A percentile compares a stretch with the other conserved stretches of the same genome.
These are phyloP conservation scores for Geranium incanum DNA, from an alignment of 441 rosid species.

Conservation along the genomic window DNA sequence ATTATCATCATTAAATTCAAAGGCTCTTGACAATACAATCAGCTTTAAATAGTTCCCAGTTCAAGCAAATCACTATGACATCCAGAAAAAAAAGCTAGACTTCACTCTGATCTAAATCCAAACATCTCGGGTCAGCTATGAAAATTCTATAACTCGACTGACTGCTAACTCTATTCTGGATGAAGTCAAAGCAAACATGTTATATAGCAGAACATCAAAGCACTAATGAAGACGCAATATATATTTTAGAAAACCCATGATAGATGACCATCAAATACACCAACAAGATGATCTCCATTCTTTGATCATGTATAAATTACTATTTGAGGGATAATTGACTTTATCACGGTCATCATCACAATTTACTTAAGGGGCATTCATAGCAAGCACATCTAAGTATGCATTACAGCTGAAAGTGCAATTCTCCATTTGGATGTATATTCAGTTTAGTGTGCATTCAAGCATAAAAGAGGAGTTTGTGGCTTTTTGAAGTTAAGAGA, in stretches of 20 bases:
- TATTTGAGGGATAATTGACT: background rate
- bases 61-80: background rate
- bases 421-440: constrained; percentile 1
- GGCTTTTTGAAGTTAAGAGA: constrained; percentile 13
- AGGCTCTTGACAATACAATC: background rate
- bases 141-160: background rate
- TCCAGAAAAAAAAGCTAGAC: background rate
- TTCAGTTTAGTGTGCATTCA: constrained; percentile 11
- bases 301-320: background rate
- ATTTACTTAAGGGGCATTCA: background rate
- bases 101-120: background rate
- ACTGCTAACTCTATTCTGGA: background rate
- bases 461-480: constrained; percentile 11
- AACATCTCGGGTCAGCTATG: background rate
- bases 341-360: background rate
- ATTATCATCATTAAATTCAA: background rate
- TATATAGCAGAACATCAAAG: background rate
- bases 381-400: constrained; percentile 3
- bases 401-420: background rate
- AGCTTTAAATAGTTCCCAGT: background rate
- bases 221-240: background rate
- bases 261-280: background rate
- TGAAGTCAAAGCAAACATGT: background rate
- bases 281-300: background rate
- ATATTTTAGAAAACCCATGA: background rate